phyloP scores from a whole-genome alignment of 495 filamentous ascomycete genomes.

The Paragyromitra xinjiangensis region DNA sequence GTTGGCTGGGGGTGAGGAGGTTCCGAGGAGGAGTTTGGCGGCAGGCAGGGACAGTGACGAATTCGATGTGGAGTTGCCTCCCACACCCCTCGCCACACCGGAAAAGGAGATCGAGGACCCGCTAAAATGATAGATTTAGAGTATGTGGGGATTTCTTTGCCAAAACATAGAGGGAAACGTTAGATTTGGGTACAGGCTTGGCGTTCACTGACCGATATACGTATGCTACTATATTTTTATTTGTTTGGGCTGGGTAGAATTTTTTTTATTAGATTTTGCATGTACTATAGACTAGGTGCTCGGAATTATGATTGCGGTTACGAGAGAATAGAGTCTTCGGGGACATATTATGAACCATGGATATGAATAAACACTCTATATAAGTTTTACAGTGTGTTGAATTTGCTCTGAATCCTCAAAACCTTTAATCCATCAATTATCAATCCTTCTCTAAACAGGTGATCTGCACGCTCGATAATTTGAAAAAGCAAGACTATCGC shows the following conservation, averaged over 20 bases:
- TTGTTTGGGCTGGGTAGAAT: slow-evolving; percentile 38
- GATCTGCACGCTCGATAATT: slow-evolving; percentile 10
- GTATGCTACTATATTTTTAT: slow-evolving; percentile 44
- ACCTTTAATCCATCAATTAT: slow-evolving; percentile 7
- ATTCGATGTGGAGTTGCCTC: slow-evolving; percentile 51
- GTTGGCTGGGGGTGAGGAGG: slow-evolving; percentile 43
- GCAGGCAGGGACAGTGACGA: slow-evolving; percentile 56
- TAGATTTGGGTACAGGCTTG: slow-evolving; percentile 46
- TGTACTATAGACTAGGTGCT: slow-evolving; percentile 42
- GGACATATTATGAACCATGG: slow-evolving; percentile 1
- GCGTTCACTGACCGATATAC: slow-evolving; percentile 46
- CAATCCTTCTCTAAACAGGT: slow-evolving; percentile 1
- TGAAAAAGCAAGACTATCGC: slow-evolving; percentile 20
- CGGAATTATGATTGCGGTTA: slow-evolving; percentile 4
- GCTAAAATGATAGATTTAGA: slow-evolving; percentile 33
- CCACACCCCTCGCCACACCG: slow-evolving; percentile 52
- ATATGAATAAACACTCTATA: slow-evolving; percentile 1
- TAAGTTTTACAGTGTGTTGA: too few relatives aligned
- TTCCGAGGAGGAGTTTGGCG: slow-evolving; percentile 50
- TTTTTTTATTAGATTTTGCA: slow-evolving; percentile 7
- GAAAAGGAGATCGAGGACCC: slow-evolving; percentile 49
- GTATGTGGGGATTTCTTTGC: slow-evolving; percentile 21
- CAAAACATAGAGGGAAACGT: slow-evolving; percentile 40
- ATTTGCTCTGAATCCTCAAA: too few relatives aligned
- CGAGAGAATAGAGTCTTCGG: background rate